A percentile compares a stretch with the other conserved stretches of the same genome.
Evolutionary conservation across 495 filamentous ascomycete species (phyloP).

Genomic region (Aspergillus diversus): DNA sequence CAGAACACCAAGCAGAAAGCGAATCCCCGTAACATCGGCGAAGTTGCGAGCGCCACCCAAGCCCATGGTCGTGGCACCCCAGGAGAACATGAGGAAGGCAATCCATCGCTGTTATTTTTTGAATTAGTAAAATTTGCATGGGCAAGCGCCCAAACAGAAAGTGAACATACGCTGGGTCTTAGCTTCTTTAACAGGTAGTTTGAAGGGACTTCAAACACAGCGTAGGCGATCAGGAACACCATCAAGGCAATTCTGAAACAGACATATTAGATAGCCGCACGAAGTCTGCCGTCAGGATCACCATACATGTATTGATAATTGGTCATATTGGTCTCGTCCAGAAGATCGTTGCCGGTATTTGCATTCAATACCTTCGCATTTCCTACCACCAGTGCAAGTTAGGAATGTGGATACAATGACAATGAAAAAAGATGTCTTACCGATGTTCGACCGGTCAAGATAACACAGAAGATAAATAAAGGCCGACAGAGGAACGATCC

Average conservation of each 20-base stretch:
- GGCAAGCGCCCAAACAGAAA: background rate
- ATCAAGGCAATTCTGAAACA: constrained; percentile 61
- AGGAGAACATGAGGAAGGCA: constrained; percentile 67
- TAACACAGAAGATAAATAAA: constrained; percentile 67
- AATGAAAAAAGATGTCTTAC: constrained; percentile 28
- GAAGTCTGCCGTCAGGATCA: background rate
- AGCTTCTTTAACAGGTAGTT: constrained; percentile 73
- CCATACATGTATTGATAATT: constrained; percentile 58
- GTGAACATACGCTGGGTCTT: constrained; percentile 52
- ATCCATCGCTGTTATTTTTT: constrained; percentile 54
- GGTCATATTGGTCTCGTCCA: constrained; percentile 63
- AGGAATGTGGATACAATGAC: background rate
- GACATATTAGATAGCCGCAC: constrained; percentile 13
- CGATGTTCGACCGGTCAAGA: constrained; percentile 69
- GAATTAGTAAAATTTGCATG: constrained; percentile 24
- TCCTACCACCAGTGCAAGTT: constrained; percentile 26
- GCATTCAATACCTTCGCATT: constrained; percentile 68
- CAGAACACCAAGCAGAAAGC: constrained; percentile 63
- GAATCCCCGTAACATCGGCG: constrained; percentile 58
- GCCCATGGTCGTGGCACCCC: constrained; percentile 68
- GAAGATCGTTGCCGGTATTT: constrained; percentile 60
- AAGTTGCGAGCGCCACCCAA: constrained; percentile 60
- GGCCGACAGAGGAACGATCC: constrained; percentile 61
- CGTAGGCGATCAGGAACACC: constrained; percentile 74
- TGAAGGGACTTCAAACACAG: constrained; percentile 68